These are phyloP conservation scores for Talaromyces proteolyticus DNA, from an alignment of 495 filamentous ascomycete genomes.

Conservation along the genomic window DNA sequence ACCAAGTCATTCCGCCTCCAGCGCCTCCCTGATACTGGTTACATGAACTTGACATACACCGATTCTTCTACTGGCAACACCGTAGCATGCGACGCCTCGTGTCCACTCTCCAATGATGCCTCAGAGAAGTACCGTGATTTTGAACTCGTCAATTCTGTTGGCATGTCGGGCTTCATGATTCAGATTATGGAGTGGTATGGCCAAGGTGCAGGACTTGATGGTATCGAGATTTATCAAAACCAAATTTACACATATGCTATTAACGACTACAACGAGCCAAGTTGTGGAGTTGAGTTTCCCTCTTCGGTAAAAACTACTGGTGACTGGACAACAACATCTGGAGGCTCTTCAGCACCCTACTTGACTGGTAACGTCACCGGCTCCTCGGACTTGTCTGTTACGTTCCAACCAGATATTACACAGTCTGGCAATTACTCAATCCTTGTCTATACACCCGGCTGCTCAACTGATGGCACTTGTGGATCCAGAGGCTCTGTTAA, in stretches of 20 bases:
- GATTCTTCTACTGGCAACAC: slow-evolving; percentile 63
- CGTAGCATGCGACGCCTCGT: slow-evolving; percentile 66
- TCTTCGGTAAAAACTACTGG: slow-evolving; percentile 65
- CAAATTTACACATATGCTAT: slow-evolving; percentile 81
- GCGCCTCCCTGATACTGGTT: slow-evolving; percentile 76
- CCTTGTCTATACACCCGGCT: slow-evolving; percentile 86
- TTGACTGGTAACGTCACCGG: slow-evolving; percentile 59
- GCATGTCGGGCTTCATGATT: slow-evolving; percentile 83
- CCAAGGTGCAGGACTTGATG: slow-evolving; percentile 75
- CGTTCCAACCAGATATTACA: slow-evolving; percentile 78
- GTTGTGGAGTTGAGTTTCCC: slow-evolving; percentile 60
- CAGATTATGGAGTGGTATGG: slow-evolving; percentile 86
- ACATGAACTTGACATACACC: slow-evolving; percentile 92
- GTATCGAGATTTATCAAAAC: slow-evolving; percentile 86
- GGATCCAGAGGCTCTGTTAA: slow-evolving; percentile 67
- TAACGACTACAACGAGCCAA: slow-evolving; percentile 81
- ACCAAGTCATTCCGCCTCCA: slow-evolving; percentile 82
- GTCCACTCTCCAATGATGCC: slow-evolving; percentile 66
- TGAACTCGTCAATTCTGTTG: slow-evolving; percentile 77
- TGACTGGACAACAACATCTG: slow-evolving; percentile 62
- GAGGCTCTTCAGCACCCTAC: slow-evolving; percentile 65
- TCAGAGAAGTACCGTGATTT: slow-evolving; percentile 77
- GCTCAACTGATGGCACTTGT: slow-evolving; percentile 73
- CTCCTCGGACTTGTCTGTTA: slow-evolving; percentile 51
- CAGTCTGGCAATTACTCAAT: slow-evolving; percentile 88